These are phyloP conservation scores for Calamus simplicifolius DNA, from an alignment of 176 grass and related monocot species.

Conservation along the genomic window DNA sequence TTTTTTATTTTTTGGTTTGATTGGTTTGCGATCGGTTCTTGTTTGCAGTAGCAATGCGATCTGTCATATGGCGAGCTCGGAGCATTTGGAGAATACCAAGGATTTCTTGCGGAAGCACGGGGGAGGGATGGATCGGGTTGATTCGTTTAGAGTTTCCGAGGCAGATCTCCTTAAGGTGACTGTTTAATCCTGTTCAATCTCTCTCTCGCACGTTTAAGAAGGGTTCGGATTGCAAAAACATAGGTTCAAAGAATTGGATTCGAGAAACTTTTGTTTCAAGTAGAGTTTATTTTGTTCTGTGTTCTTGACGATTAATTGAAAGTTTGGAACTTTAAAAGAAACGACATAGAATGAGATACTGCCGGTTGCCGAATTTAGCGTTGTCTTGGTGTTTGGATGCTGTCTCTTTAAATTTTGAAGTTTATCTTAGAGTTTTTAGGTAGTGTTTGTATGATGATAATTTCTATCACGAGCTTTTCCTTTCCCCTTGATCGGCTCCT, in stretches of 20 bases:
- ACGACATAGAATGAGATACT: too few species aligned
- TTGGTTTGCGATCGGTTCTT: neutral
- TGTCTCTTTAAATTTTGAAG: too few species aligned
- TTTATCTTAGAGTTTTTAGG: too few species aligned
- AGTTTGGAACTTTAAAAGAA: too few species aligned
- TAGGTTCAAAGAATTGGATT: too few species aligned
- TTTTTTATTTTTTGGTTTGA: slow-evolving; percentile 1
- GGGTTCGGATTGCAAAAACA: too few species aligned
- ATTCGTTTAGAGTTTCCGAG: slow-evolving; percentile 63
- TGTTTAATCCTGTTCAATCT: neutral
- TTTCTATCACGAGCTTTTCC: too few species aligned
- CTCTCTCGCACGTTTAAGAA: neutral
- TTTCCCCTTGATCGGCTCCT: too few species aligned
- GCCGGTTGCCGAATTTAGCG: neutral
- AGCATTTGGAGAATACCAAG: slow-evolving; percentile 53
- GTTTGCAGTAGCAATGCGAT: slow-evolving; percentile 58
- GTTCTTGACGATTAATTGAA: too few species aligned
- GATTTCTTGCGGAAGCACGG: slow-evolving; percentile 74
- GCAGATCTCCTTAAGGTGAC: slow-evolving; percentile 52
- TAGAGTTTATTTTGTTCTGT: too few species aligned
- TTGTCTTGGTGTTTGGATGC: neutral
- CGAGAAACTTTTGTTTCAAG: too few species aligned
- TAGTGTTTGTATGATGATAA: too few species aligned
- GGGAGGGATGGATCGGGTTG: slow-evolving; percentile 46
- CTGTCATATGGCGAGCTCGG: slow-evolving; percentile 52